phyloP scores from a whole-genome alignment of 2,329 filamentous ascomycete species.

The Penicillium sp. region DNA sequence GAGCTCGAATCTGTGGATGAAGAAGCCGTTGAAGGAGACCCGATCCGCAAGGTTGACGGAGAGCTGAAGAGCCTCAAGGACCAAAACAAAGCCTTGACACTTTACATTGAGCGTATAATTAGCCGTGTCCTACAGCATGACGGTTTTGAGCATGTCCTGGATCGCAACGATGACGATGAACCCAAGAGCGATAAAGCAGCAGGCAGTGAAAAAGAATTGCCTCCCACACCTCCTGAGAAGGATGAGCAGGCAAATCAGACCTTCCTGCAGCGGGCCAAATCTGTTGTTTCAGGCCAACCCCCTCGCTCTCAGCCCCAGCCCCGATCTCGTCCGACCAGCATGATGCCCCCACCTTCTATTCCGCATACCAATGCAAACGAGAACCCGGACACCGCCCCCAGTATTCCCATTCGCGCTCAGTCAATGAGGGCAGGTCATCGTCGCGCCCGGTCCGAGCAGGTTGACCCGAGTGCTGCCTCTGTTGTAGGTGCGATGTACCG shows the following conservation, averaged over 20 bases:
- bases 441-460: conserved; percentile 52
- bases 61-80: conserved; percentile 82
- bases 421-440: conserved; percentile 46
- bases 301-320: conserved; percentile 38
- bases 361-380: conserved; percentile 42
- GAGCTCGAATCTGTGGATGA: conserved; percentile 75
- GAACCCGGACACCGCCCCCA: conserved; percentile 50
- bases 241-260: conserved; percentile 46
- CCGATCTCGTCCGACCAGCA: conserved; percentile 49
- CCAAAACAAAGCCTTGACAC: conserved; percentile 92
- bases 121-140: conserved; percentile 90
- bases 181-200: conserved; percentile 26
- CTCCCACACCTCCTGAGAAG: conserved; percentile 65
- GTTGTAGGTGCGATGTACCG: conserved; percentile 91
- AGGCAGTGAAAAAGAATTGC: conserved; percentile 74
- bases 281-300: conserved; percentile 52
- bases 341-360: conserved; percentile 37
- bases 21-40: conserved; percentile 62
- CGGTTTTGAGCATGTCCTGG: conserved; percentile 90
- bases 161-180: conserved; percentile 65
- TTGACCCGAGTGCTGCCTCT: conserved; percentile 57
- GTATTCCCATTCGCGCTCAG: conserved; percentile 48
- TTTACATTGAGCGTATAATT: conserved; percentile 99
- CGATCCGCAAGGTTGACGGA: conserved; percentile 67
- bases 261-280: conserved; percentile 62